Evolutionary conservation across 768 basidiomycete species (phyloP).

Genomic region (Mycena indigotica): DNA sequence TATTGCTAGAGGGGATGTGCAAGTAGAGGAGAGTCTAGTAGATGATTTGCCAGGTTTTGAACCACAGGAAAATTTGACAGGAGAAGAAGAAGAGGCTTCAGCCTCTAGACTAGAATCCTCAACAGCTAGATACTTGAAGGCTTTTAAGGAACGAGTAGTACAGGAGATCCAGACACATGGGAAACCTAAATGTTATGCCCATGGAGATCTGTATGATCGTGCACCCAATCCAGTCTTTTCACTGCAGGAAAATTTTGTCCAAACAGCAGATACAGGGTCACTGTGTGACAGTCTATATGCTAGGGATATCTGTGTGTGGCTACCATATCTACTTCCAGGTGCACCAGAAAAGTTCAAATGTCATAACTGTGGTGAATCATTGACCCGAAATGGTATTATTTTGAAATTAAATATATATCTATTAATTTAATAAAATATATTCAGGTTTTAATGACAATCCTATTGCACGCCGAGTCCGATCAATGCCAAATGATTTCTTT

Average conservation of each 20-base stretch:
- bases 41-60: neutral
- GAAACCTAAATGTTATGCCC: neutral
- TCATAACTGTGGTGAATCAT: conserved; percentile 6
- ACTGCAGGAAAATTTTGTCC: neutral
- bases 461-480: conserved; percentile 11
- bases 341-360: conserved; percentile 16
- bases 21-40: conserved; percentile 2
- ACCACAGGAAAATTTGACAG: neutral
- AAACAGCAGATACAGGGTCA: neutral
- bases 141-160: neutral
- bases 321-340: conserved; percentile 6
- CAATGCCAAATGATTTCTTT: conserved; percentile 12
- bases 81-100: neutral
- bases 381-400: conserved; percentile 11
- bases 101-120: neutral
- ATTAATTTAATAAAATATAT: neutral
- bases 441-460: conserved; percentile 19
- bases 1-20: neutral
- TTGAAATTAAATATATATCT: neutral
- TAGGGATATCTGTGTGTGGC: conserved; percentile 2
- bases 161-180: neutral
- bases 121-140: neutral
- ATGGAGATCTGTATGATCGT: conserved; percentile 1
- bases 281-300: neutral
- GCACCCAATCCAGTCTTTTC: conserved; percentile 1